Evolutionary conservation across 371 early-diverging fungal species (phyloP).

Genomic region (Mortierella sp.): DNA sequence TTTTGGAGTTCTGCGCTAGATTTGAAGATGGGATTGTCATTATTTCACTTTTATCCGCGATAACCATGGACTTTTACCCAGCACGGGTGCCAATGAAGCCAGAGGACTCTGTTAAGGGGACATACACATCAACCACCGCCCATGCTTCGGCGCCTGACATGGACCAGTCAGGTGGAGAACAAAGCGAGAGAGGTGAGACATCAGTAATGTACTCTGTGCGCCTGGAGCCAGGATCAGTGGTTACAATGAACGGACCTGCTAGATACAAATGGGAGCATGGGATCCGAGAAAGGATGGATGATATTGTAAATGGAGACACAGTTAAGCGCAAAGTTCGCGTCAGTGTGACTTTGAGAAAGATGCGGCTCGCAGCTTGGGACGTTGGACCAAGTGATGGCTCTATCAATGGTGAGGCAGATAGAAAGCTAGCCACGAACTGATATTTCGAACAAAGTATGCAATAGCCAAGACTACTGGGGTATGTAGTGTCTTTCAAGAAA

Average conservation of each 20-base stretch:
- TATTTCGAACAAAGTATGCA: neutral
- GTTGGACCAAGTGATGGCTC: constrained; percentile 15
- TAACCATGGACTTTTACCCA: constrained; percentile 52
- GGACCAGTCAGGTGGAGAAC: neutral
- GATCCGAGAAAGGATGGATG: constrained; percentile 29
- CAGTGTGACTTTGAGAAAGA: constrained; percentile 42
- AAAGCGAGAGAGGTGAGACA: neutral
- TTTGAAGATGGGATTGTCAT: constrained; percentile 51
- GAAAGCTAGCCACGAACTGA: neutral
- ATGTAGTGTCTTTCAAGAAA: too few species aligned
- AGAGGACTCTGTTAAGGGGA: constrained; percentile 31
- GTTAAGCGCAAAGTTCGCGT: constrained; percentile 36
- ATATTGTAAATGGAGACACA: constrained; percentile 19
- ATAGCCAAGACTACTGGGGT: neutral
- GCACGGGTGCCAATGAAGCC: constrained; percentile 34
- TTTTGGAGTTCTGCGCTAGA: constrained; percentile 4
- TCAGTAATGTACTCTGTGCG: constrained; percentile 26
- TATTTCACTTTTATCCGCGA: constrained; percentile 34
- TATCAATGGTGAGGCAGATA: constrained; percentile 35
- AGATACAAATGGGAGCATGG: constrained; percentile 53
- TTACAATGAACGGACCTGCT: constrained; percentile 34
- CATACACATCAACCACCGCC: neutral
- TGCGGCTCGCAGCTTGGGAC: constrained; percentile 39
- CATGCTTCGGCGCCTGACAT: neutral
- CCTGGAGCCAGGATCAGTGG: constrained; percentile 43